Base-by-base conservation (phyloP, 2,329 filamentous ascomycete genomes). In the Lasiodiplodia sp. region DNA sequence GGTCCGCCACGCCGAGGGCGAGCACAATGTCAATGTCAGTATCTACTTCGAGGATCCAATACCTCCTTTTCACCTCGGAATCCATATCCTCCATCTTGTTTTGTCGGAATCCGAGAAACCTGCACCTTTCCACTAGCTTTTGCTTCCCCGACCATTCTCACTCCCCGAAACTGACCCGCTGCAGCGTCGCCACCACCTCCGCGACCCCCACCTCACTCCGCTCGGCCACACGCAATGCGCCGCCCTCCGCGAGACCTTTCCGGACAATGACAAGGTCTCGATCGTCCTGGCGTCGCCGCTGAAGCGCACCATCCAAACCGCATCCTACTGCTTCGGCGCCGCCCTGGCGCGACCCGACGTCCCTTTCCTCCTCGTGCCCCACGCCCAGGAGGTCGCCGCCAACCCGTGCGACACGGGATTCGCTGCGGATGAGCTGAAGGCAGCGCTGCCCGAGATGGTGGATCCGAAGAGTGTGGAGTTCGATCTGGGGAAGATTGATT, bases 251-350 rank as follows among this genome's bases (percentile, higher is more conserved):
- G 77, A 82, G 18, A 71, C 72, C 25, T 97, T 96, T 77, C 87
- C 91, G 11, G 80, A 87, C 79, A 90, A 75, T 63, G 65, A 72
- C 31, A 69, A 71, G 2, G 82, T 96, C 75, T 90, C 91, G 4
- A 85, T 91, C 72, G 85, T 97, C 14, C 86, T 94, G 25, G 89
- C 93, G 49, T 96, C 92, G 0, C 93, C 94, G 6, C 86, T 97
- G 72, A 90, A 91, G 63, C 89, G 94, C 70, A 96, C 94, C 2
- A 84, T 97, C 56, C 88, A 92, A 80, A 97, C 94, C 2, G 90
- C 91, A 40, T 84, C 93, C 37, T 81, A 88, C 66, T 86, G 88
- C 56, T 96, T 97, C 78, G 86, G 85, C 21, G 83, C 87, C 0
- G 84, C 74, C 11, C 70, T 80, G 7, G 70, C 72, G 0, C 72